Evolutionary conservation across 2,329 filamentous ascomycete genomes (phyloP).

Genomic region (Fusarium nisikadoi): DNA sequence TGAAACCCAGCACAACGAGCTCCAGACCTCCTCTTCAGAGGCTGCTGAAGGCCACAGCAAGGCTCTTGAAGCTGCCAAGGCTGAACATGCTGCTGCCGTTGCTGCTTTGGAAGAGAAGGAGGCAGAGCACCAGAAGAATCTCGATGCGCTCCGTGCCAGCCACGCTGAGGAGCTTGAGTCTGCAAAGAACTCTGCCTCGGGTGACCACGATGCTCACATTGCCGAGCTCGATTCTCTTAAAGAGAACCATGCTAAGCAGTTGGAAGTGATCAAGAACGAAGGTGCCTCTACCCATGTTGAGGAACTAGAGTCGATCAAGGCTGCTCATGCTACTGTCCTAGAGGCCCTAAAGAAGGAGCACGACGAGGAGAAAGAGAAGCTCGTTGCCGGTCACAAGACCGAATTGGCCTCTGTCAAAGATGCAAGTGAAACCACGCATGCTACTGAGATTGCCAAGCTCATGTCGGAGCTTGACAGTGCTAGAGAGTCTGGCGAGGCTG

Average conservation of each 20-base stretch:
- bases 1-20: constrained; percentile 65
- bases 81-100: constrained; percentile 57
- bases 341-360: constrained; percentile 56
- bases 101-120: constrained; percentile 62
- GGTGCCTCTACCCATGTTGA: constrained; percentile 53
- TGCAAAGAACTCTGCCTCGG: constrained; percentile 63
- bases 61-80: constrained; percentile 56
- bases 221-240: constrained; percentile 66
- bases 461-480: constrained; percentile 46
- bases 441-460: constrained; percentile 43
- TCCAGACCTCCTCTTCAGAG: constrained; percentile 52
- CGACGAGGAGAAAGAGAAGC: constrained; percentile 51
- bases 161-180: constrained; percentile 69
- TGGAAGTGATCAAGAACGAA: constrained; percentile 57
- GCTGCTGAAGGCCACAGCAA: constrained; percentile 53
- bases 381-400: constrained; percentile 46
- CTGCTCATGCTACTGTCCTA: constrained; percentile 56
- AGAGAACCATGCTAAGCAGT: constrained; percentile 62
- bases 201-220: constrained; percentile 60
- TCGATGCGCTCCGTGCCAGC: constrained; percentile 65
- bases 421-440: constrained; percentile 42
- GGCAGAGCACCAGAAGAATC: constrained; percentile 62
- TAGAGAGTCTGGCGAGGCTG: constrained; percentile 47
- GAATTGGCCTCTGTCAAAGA: constrained; percentile 48
- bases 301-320: constrained; percentile 56